Base-by-base conservation (phyloP, 768 basidiomycete species). In the Trametes cingulata region DNA sequence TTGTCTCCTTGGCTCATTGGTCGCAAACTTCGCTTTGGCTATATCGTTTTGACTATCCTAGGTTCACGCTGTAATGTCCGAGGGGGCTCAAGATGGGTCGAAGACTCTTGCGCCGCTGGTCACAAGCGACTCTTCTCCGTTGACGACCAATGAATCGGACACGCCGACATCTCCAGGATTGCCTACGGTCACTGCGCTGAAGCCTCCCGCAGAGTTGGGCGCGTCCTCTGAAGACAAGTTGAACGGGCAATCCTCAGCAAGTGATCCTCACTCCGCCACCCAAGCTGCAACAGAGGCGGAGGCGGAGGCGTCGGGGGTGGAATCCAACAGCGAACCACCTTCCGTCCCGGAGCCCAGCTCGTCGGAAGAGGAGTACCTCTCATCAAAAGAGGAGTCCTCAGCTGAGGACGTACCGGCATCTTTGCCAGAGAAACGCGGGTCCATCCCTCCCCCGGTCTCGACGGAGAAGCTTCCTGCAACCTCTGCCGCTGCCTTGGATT, bases 401-500 rank as follows among this genome's bases (percentile, higher is more conserved):
- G 22, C 43, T 17, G 39, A 22, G 5, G 47, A 37, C 17, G n/a
- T n/a, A 5, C 9, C 22, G 1, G 15, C 56, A 19, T 49, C 27
- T 4, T 27, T 47, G 8, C 4, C 22, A n/a, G 29, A 41, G 29
- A 35, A 39, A 24, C 47, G 27, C 1, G 27, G 25, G 9, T 57
- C 55, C 25, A 46, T 55, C 1, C 47, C 48, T 33, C 25, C 55
- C 15, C 48, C 54, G 13, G 46, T 45, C 0, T 55, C 53, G 29
- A 45, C 61, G 10, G 47, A 29, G 3, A 39, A 17, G 7, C 37
- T 37, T 39, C 36, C 25, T 4, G 39, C 56, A 17, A 47, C 52
- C 12, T 62, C 67, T 2, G 58, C 65, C 8, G 59, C 62, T 8
- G 55, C 65, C 6, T 68, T 73, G 14, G 73, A 73, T 46, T 57